phyloP scores from a whole-genome alignment of 371 early-diverging fungal genomes.

The Sporodiniella umbellata region DNA sequence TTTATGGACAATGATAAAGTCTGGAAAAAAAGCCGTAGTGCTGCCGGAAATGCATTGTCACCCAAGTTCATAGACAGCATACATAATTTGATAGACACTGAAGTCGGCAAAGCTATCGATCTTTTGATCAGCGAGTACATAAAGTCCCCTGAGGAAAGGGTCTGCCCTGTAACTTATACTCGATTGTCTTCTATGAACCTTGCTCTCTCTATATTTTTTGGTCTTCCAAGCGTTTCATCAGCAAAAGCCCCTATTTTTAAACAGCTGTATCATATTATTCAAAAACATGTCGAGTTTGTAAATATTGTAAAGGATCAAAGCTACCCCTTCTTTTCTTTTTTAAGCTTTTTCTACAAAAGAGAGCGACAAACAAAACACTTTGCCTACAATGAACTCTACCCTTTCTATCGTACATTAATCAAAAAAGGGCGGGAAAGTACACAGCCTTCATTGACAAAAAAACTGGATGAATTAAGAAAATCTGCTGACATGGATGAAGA shows the following conservation, averaged over 20 bases:
- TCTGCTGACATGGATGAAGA: conserved; percentile 9
- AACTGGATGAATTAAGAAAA: conserved; percentile 11
- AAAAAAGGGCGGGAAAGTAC: conserved; percentile 5
- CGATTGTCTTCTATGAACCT: conserved; percentile 6
- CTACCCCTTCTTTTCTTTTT: conserved; percentile 10
- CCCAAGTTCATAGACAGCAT: conserved; percentile 3
- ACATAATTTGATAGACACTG: background rate
- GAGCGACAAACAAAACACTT: background rate
- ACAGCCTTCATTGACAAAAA: conserved; percentile 5
- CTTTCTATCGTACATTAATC: background rate
- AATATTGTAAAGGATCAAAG: background rate
- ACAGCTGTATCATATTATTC: background rate
- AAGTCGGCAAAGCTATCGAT: background rate
- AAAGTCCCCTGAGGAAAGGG: background rate
- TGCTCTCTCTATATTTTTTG: conserved; percentile 3
- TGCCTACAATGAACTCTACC: background rate
- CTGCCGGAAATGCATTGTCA: background rate
- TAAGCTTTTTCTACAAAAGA: conserved; percentile 6
- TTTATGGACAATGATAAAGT: background rate
- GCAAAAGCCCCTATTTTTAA: conserved; percentile 9
- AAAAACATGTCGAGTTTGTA: background rate
- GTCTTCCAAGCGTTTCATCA: background rate
- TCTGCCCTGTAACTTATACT: conserved; percentile 5
- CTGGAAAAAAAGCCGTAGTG: conserved; percentile 3
- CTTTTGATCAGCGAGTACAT: conserved; percentile 4